Evolutionary conservation across 2,329 filamentous ascomycete genomes (phyloP).

Genomic region (Chaetomiaceae sp.): DNA sequence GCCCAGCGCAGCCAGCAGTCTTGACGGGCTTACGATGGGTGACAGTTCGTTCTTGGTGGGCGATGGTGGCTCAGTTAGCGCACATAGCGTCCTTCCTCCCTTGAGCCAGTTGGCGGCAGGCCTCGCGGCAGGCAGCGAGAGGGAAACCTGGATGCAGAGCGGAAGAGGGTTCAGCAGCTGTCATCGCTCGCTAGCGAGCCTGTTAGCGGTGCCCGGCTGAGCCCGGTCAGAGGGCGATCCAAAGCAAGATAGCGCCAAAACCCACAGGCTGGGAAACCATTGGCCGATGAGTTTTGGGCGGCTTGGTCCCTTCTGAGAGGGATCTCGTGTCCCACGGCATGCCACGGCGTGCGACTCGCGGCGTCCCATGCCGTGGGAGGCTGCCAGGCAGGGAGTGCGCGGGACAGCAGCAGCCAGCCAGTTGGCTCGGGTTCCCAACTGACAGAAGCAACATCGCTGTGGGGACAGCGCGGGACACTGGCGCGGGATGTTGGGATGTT

Average conservation of each 20-base stretch:
- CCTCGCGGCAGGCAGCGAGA: too few relatives aligned
- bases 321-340: constrained; percentile 5
- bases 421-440: too few relatives aligned
- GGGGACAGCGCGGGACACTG: not conserved
- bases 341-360: too few relatives aligned
- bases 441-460: not conserved
- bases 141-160: constrained; percentile 2
- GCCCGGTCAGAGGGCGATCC: not conserved
- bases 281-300: constrained; percentile 6
- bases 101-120: too few relatives aligned
- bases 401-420: too few relatives aligned
- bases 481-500: not conserved
- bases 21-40: too few relatives aligned
- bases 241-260: not conserved
- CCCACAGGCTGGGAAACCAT: constrained; percentile 2
- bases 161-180: not conserved
- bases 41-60: too few relatives aligned
- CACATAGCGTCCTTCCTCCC: too few relatives aligned
- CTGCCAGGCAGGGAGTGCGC: too few relatives aligned
- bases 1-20: too few relatives aligned
- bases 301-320: not conserved
- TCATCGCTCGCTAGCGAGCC: not conserved
- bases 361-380: too few relatives aligned
- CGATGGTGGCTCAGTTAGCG: too few relatives aligned
- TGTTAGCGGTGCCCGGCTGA: constrained; percentile 7